Evolutionary conservation across 305 asterid genomes (phyloP).

Genomic region (Euphrasia arctica): DNA sequence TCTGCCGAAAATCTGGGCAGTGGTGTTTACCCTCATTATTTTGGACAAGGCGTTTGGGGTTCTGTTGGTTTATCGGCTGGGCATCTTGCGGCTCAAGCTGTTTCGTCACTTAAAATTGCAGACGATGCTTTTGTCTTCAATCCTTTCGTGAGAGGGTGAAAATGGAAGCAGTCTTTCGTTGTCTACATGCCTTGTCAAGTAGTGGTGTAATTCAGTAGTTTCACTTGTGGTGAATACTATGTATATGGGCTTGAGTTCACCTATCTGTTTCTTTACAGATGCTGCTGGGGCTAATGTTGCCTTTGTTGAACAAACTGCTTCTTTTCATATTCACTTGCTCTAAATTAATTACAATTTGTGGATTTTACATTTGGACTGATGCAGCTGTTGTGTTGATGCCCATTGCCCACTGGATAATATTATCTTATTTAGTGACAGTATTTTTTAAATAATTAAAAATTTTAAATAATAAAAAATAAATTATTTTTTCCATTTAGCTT

Average conservation of each 20-base stretch:
- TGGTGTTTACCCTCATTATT: conserved; percentile 27
- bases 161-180: background rate
- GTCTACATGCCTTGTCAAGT: conserved; percentile 6
- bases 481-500: too few species aligned
- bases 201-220: background rate
- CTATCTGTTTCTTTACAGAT: conserved; percentile 13
- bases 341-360: too few species aligned
- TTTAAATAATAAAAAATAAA: too few species aligned
- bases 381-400: background rate
- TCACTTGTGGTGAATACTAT: conserved; percentile 26
- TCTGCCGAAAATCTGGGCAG: conserved; percentile 30
- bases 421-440: too few species aligned
- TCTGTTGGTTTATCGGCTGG: conserved; percentile 31
- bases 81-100: conserved; percentile 42
- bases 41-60: conserved; percentile 1
- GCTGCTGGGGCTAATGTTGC: background rate
- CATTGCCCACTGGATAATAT: background rate
- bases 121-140: conserved; percentile 39
- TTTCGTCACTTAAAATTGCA: conserved; percentile 46
- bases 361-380: background rate
- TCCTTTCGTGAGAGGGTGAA: conserved; percentile 30
- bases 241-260: background rate
- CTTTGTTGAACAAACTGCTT: too few species aligned
- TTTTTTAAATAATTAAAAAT: too few species aligned
- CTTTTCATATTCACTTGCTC: too few species aligned